Base-by-base conservation (phyloP, 2,329 filamentous ascomycete species). In the Hymenoscyphus repandus region DNA sequence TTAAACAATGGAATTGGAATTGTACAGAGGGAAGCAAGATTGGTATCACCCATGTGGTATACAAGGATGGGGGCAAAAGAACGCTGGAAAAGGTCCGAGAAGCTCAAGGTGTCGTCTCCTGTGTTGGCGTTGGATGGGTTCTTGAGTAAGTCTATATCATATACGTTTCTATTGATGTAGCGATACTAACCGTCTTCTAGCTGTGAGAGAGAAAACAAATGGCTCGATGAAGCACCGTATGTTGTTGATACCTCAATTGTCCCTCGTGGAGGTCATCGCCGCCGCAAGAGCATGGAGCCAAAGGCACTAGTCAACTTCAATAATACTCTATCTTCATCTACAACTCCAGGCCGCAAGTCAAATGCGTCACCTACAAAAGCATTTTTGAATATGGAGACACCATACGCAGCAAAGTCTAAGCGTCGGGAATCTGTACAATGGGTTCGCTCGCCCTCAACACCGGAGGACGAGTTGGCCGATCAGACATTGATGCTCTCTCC, bases 41-140 rank as follows among this genome's bases (percentile, higher is more conserved):
- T 52, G 86, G 85, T 5, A 88, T 95, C 61, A 95, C 90, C 0
- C 90, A 96, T 64, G 87, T 96, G 6, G 82, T 96, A 6, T 96
- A 84, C 74, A 96, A 95, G 67, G 90, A 95, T 63, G 90, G 90
- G 41, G 83, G 83, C 38, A 84, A 85, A 63, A 77, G 85, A 22
- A 95, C 90, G 0, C 70, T 96, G 58, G 85, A 95, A 64, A 95
- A 90, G 69, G 85, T 92, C 6, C 77, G 82, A 51, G 79, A 85
- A 60, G 83, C 80, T 36, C 77, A 79, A 12, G 88, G 88, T 5
- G 74, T 88, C 30, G 87, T 96, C 34, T 83, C 88, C 60, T 95
- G 90, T 69, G 89, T 96, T 49, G 90, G 90, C 45, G 86, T 95
- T 42, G 84, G 83, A 58, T 96, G 90, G 89, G 86, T 93, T 49